These are phyloP conservation scores for Copromyces sp. DNA, from an alignment of 495 filamentous ascomycete genomes.

Conservation along the genomic window DNA sequence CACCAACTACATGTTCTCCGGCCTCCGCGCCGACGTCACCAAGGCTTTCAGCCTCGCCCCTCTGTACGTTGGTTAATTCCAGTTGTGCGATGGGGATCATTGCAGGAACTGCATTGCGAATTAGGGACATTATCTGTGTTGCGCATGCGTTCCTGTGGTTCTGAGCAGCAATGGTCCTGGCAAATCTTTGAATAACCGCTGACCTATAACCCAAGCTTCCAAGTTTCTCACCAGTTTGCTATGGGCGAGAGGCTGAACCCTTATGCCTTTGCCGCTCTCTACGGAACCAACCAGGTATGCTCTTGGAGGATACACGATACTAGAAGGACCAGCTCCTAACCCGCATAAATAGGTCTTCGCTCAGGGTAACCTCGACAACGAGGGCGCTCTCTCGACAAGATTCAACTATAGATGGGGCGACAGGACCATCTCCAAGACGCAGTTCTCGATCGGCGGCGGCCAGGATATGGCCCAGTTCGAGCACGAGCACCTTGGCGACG, in stretches of 20 bases:
- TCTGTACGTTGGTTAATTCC: slow-evolving; percentile 30
- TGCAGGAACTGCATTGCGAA: neutral
- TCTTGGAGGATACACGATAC: neutral
- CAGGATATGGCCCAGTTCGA: slow-evolving; percentile 81
- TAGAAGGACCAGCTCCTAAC: slow-evolving; percentile 1
- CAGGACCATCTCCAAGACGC: slow-evolving; percentile 69
- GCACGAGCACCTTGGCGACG: slow-evolving; percentile 83
- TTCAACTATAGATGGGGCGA: slow-evolving; percentile 83
- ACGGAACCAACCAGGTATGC: slow-evolving; percentile 80
- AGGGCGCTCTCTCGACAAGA: slow-evolving; percentile 67
- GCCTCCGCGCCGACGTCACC: slow-evolving; percentile 87
- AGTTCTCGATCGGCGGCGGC: slow-evolving; percentile 57
- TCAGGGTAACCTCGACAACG: slow-evolving; percentile 90
- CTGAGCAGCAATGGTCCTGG: neutral
- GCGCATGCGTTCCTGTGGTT: neutral
- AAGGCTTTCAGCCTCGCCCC: slow-evolving; percentile 90
- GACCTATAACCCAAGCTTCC: slow-evolving; percentile 45
- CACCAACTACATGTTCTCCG: slow-evolving; percentile 89
- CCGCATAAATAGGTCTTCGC: slow-evolving; percentile 64
- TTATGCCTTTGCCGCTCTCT: slow-evolving; percentile 88
- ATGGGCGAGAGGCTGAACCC: slow-evolving; percentile 86
- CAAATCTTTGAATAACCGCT: neutral
- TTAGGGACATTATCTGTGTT: neutral
- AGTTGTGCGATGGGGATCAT: neutral
- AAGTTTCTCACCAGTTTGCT: slow-evolving; percentile 91